Conservation (phyloP, 441 rosid species). For the Jatropha podagrica region DNA sequence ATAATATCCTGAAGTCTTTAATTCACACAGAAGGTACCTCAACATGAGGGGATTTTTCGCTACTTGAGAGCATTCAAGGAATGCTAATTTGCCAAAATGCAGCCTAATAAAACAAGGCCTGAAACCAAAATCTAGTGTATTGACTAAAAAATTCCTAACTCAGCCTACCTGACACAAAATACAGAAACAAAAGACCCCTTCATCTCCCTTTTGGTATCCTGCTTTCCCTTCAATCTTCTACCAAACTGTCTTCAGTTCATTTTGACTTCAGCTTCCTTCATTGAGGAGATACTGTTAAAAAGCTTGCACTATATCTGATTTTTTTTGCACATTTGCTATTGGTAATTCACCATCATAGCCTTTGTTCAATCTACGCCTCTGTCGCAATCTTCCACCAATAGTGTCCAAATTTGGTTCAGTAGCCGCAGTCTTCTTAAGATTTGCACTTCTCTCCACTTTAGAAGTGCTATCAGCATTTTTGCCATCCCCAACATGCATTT, state of each 20-base stretch:
- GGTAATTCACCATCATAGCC: slow-evolving; percentile 8
- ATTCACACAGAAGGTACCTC: background rate
- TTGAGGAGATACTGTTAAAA: background rate
- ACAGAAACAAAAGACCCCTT: background rate
- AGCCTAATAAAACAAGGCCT: slow-evolving; percentile 5
- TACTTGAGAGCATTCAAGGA: background rate
- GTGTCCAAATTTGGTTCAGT: slow-evolving; percentile 39
- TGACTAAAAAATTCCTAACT: background rate
- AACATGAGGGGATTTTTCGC: background rate
- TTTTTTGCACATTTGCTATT: slow-evolving; percentile 6
- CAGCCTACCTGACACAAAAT: background rate
- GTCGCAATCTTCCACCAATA: slow-evolving; percentile 52
- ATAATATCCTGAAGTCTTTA: too few species aligned
- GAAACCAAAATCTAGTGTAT: background rate
- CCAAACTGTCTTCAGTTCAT: slow-evolving; percentile 35
- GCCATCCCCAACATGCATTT: background rate
- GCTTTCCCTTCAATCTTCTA: slow-evolving; percentile 39
- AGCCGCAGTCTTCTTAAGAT: slow-evolving; percentile 23
- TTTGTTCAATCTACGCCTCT: slow-evolving; percentile 36
- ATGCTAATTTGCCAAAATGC: background rate
- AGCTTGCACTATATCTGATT: slow-evolving; percentile 1
- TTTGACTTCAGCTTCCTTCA: background rate
- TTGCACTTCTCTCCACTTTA: slow-evolving; percentile 17
- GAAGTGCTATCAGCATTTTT: slow-evolving; percentile 6
- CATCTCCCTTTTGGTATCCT: slow-evolving; percentile 20